These are phyloP conservation scores for Arabis alpina DNA, from an alignment of 345 rosid genomes.

Conservation along the genomic window DNA sequence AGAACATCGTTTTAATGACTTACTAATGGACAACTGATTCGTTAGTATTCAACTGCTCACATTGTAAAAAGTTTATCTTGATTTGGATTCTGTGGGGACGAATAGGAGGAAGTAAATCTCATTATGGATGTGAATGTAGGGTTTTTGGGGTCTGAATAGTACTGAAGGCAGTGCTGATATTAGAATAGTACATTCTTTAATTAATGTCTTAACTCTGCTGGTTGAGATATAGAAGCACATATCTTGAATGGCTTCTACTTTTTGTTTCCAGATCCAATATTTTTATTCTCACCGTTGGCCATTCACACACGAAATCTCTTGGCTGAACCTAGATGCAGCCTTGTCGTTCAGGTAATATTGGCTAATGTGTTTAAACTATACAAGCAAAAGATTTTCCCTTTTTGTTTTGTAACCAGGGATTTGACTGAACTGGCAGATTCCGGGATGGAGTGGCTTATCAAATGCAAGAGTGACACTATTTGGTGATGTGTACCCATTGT, in stretches of 20 bases:
- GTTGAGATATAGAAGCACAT: slow-evolving; percentile 23
- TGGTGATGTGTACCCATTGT: slow-evolving; percentile 95
- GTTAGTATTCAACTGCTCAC: slow-evolving; percentile 3
- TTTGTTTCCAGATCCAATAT: slow-evolving; percentile 76
- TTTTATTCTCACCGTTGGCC: slow-evolving; percentile 92
- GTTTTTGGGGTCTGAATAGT: neutral
- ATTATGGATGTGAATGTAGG: slow-evolving; percentile 3
- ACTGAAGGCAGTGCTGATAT: slow-evolving; percentile 11
- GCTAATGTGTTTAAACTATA: neutral
- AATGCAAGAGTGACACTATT: slow-evolving; percentile 97
- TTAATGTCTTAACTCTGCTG: neutral
- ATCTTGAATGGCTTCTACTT: slow-evolving; percentile 25
- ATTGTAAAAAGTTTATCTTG: neutral
- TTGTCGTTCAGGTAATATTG: slow-evolving; percentile 81
- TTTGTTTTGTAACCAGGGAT: slow-evolving; percentile 27
- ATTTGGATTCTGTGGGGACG: slow-evolving; percentile 10
- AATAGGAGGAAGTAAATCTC: slow-evolving; percentile 1
- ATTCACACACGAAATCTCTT: slow-evolving; percentile 90
- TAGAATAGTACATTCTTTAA: slow-evolving; percentile 3
- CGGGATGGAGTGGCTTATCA: slow-evolving; percentile 98
- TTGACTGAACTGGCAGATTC: slow-evolving; percentile 61
- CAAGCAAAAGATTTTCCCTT: slow-evolving; percentile 1
- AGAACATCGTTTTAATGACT: slow-evolving; percentile 6
- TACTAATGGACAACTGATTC: slow-evolving; percentile 18
- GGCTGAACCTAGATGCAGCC: slow-evolving; percentile 91